These are phyloP conservation scores for Copromyces sp. DNA, from an alignment of 495 filamentous ascomycete genomes.

Conservation along the genomic window DNA sequence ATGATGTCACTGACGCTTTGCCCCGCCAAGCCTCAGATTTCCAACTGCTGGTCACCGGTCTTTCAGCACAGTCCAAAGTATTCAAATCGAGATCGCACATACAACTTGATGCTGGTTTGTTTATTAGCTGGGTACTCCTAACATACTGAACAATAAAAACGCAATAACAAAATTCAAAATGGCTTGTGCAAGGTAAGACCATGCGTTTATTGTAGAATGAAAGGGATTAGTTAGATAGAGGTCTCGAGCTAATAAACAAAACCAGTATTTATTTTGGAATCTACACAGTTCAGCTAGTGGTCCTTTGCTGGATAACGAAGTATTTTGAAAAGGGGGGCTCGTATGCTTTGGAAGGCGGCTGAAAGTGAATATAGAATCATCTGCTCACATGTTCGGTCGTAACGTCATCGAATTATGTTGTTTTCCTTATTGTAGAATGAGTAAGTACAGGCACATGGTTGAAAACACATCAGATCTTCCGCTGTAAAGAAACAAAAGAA, in stretches of 20 bases:
- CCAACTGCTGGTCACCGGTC: neutral
- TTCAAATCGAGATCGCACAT: neutral
- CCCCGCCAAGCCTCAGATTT: neutral
- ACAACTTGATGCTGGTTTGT: no score
- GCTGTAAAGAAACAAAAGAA: neutral
- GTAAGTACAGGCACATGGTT: neutral
- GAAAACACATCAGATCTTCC: neutral
- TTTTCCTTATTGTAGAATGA: neutral
- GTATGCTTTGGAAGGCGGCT: neutral
- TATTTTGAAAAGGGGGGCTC: neutral
- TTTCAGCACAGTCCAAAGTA: neutral
- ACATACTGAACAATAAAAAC: no score
- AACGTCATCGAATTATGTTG: neutral
- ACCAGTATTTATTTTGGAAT: no score
- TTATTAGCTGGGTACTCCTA: no score
- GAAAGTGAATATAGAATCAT: neutral
- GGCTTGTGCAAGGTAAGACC: no score
- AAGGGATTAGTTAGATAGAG: no score
- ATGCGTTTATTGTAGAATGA: no score
- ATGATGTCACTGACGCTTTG: constrained; percentile 8
- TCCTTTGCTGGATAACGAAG: neutral
- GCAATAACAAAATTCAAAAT: no score
- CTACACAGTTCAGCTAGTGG: neutral
- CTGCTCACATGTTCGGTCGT: neutral
- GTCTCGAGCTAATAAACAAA: no score